Evolutionary conservation across 805 yeast species (phyloP), one percentile per base, ranked within the genome.

Genomic region (Scheffersomyces lignosus): DNA sequence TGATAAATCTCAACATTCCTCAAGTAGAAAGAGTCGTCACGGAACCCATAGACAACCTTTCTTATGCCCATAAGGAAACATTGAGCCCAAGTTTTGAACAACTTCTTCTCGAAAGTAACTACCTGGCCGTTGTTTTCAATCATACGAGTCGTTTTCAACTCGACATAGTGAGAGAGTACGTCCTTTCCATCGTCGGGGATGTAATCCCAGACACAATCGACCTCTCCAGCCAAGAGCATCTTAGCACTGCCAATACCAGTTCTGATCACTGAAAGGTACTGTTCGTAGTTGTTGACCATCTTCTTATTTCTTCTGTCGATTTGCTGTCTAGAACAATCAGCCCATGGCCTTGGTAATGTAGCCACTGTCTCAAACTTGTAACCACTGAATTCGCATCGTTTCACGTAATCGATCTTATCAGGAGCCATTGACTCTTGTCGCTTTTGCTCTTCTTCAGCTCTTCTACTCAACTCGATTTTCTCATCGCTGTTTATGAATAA

Each of bases 21-120:
- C 37, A 91, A 63, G n/a, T 74, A 58, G 29, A 83, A 70, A 23
- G 78, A 62, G 13, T 84, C 84, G 56, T 88, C 95, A 48, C 96
- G 74, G 60, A 85, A 93, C 0, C 97, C 99, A 54, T 87, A 87
- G 3, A 86, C 74, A 4, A 91, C 73, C 40, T 77, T 76, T n/a
- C 84, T 81, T 15, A 93, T 75, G 3, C 99, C 99, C 30, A 87
- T 70, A 15, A 93, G 66, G 58, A 89, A 93, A 44, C 96, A 84
- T 64, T 89, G 98, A 2, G 95, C 87, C 99, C 99, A 93, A 0
- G 95, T 75, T 43, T 70, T 76, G 56, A 83, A 78, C 30, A 93
- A 64, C 60, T 88, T 89, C 37, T 71, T 73, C 54, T 91, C 96
- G 54, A 91, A 88, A 14, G 56, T 71, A 26, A 70, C 70, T 12